Conservation (phyloP, 805 yeast species). For the Saturnispora dispora region DNA sequence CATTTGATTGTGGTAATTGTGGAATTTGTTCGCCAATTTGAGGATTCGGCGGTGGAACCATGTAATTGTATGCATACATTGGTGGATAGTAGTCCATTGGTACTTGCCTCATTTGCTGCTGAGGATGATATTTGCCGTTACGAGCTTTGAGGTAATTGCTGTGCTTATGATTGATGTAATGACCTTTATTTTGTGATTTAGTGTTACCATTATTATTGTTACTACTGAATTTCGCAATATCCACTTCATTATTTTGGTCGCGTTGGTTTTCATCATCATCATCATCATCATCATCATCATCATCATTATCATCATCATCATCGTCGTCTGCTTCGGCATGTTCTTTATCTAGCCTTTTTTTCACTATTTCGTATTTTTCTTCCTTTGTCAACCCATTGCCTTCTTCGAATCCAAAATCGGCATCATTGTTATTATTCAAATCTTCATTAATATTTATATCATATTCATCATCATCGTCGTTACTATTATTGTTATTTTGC, state of each 20-base stretch:
- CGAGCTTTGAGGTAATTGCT: background rate
- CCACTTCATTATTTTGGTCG: conserved; percentile 6
- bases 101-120: background rate
- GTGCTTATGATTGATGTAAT: background rate
- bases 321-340: conserved; percentile 21
- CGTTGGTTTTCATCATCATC: conserved; percentile 20
- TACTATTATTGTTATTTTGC: background rate
- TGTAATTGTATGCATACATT: background rate
- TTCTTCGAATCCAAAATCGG: conserved; percentile 11
- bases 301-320: conserved; percentile 20
- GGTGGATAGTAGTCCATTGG: conserved; percentile 3
- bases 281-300: conserved; percentile 22
- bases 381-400: conserved; percentile 31
- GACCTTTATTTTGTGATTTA: background rate
- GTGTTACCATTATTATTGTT: background rate
- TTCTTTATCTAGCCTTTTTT: conserved; percentile 27
- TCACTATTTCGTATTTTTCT: conserved; percentile 34
- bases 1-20: background rate
- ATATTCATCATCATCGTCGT: background rate
- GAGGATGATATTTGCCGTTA: background rate
- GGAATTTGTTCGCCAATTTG: background rate
- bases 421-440: conserved; percentile 1
- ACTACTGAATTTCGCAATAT: background rate
- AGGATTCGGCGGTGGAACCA: background rate
- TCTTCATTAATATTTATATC: conserved; percentile 8